Evolutionary conservation across 768 basidiomycete species (phyloP), one percentile per base, ranked within the genome.

Genomic region (Lactarius sanguifluus): DNA sequence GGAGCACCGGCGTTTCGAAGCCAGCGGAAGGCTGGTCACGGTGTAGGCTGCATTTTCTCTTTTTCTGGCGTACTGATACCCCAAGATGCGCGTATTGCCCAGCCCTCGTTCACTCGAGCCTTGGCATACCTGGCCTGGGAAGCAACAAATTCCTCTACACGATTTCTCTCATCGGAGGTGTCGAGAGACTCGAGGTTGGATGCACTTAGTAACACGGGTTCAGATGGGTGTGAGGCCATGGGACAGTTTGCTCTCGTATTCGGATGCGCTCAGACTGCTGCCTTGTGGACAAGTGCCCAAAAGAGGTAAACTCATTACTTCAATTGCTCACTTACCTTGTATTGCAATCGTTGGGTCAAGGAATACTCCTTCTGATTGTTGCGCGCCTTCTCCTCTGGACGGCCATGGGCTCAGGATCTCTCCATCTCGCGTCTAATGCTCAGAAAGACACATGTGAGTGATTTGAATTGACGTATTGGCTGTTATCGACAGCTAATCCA

Each of bases 401-500:
- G 30, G 7, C 30, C 30, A 30, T 6, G 30, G 1, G 30, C 30
- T 30, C 30, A 30, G 7, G 30, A 30, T 5, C 30, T 30, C 36
- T 38, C 38, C 1, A 16, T 41, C 5, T 41, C 16, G 40, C 16
- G 40, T 41, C 40, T 6, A 18, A 7, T 41, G 41, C 41, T 18
- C 15, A 6, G 15, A 41, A 89, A 73, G 0, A 85, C 83, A 59
- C 83, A 85, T 6, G 86, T 86, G 62, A 85, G 89, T 3, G 84
- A 83, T n/a, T 80, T 79, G 34, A 81, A 76, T 36, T 85, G 73
- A 64, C 85, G 85, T 32, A 7, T 32, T 32, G 12, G 77, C 76
- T 40, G 78, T 85, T 86, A 62, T 16, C 28, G 28, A 41, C 16
- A 23, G 45, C 45, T 47, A 47, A 23, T 47, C n/a, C 45, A 23